Conservation (phyloP, 768 basidiomycete species). For the Tricholoma furcatifolium region DNA sequence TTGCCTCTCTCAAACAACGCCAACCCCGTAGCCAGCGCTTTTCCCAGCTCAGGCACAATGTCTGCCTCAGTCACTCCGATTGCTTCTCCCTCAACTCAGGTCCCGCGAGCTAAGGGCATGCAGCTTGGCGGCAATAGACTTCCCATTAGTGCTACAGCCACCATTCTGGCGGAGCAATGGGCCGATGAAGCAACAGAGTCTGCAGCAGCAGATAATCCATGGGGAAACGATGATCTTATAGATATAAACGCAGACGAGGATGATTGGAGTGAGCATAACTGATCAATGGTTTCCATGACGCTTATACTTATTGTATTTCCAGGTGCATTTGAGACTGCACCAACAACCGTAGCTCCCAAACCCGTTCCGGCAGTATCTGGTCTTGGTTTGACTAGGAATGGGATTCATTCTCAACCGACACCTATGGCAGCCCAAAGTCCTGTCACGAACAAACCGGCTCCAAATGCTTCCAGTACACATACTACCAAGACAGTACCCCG, state of each 20-base stretch:
- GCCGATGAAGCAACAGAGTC: conserved; percentile 52
- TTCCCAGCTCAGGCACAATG: neutral
- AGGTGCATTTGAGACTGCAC: conserved; percentile 78
- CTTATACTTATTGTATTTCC: conserved; percentile 2
- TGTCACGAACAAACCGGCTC: conserved; percentile 15
- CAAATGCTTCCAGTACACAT: conserved; percentile 18
- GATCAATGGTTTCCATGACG: neutral
- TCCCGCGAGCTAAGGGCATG: conserved; percentile 56
- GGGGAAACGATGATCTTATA: conserved; percentile 82
- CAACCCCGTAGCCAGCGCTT: conserved; percentile 8
- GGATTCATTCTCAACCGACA: neutral
- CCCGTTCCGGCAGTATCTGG: neutral
- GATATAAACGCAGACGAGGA: conserved; percentile 92
- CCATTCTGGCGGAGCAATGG: conserved; percentile 49
- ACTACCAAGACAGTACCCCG: conserved; percentile 23
- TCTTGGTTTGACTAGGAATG: neutral
- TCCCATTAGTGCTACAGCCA: conserved; percentile 29
- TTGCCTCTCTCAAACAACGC: conserved; percentile 19
- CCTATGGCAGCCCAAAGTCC: neutral
- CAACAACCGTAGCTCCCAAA: conserved; percentile 21
- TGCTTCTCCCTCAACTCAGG: conserved; percentile 14
- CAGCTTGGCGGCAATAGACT: conserved; percentile 64
- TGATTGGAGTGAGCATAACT: conserved; percentile 82
- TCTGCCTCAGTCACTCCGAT: conserved; percentile 9
- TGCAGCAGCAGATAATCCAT: conserved; percentile 48